These are phyloP conservation scores for Angophora floribunda DNA, from an alignment of 345 rosid genomes.

Conservation along the genomic window DNA sequence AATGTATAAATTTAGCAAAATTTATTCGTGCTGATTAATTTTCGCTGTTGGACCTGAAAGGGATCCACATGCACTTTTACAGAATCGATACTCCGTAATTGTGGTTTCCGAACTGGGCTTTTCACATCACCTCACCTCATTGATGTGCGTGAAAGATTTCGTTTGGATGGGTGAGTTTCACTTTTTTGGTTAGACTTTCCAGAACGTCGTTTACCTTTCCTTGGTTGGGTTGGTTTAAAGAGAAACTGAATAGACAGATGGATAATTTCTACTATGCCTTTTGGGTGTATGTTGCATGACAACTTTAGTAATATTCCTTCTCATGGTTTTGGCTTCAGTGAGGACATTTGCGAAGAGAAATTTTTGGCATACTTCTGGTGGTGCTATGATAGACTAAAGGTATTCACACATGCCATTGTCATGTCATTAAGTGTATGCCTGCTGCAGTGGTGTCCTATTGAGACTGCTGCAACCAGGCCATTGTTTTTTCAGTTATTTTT, in stretches of 20 bases:
- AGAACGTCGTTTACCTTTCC: background rate
- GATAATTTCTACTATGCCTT: background rate
- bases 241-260: background rate
- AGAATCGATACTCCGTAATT: constrained; percentile 73
- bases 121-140: constrained; percentile 96
- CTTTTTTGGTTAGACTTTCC: background rate
- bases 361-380: constrained; percentile 94
- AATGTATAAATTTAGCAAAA: background rate
- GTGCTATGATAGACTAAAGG: constrained; percentile 91
- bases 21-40: background rate
- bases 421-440: background rate
- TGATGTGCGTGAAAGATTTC: constrained; percentile 88
- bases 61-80: constrained; percentile 90
- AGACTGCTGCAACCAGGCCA: background rate
- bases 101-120: constrained; percentile 85
- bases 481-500: background rate
- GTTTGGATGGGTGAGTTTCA: constrained; percentile 66
- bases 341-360: constrained; percentile 74
- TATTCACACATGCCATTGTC: background rate
- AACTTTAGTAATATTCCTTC: background rate
- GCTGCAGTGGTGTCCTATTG: background rate
- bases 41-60: constrained; percentile 20
- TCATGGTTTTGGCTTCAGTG: constrained; percentile 38
- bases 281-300: background rate
- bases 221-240: background rate